phyloP scores from a whole-genome alignment of 139 green algal species.

The Raphidocelis subcapitata region DNA sequence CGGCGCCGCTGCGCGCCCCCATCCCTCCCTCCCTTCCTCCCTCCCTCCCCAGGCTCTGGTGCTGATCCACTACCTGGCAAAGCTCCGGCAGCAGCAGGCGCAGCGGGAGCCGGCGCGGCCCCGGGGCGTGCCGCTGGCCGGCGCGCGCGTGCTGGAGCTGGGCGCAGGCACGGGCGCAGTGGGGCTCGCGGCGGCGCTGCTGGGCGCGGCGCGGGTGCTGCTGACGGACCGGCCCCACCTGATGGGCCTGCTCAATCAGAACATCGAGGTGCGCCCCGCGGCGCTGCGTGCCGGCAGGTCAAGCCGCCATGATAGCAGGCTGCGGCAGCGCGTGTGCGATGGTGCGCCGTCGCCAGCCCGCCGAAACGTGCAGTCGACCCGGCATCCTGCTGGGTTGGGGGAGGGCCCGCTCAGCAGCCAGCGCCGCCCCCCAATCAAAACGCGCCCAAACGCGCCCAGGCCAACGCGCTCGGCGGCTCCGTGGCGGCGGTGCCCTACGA shows the following conservation, averaged over 20 bases:
- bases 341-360: no score
- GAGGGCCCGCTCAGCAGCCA: no score
- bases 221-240: constrained; percentile 41
- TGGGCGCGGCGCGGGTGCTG: constrained; percentile 26
- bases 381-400: no score
- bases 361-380: no score
- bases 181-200: constrained; percentile 32
- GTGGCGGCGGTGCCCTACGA: constrained; percentile 9
- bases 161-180: constrained; percentile 35
- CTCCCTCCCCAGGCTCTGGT: background rate
- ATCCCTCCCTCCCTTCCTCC: background rate
- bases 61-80: background rate
- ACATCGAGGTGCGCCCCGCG: constrained; percentile 42
- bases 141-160: constrained; percentile 34
- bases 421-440: no score
- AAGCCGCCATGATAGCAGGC: background rate
- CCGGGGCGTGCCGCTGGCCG: background rate
- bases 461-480: constrained; percentile 18
- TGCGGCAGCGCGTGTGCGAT: no score
- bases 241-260: constrained; percentile 20
- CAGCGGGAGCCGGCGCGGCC: background rate
- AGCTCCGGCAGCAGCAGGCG: background rate
- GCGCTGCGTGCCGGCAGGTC: background rate
- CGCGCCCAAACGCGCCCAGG: no score
- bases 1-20: no score